Base-by-base conservation (phyloP, 73 alveolate species). In the Paramecium sexaurelia region DNA sequence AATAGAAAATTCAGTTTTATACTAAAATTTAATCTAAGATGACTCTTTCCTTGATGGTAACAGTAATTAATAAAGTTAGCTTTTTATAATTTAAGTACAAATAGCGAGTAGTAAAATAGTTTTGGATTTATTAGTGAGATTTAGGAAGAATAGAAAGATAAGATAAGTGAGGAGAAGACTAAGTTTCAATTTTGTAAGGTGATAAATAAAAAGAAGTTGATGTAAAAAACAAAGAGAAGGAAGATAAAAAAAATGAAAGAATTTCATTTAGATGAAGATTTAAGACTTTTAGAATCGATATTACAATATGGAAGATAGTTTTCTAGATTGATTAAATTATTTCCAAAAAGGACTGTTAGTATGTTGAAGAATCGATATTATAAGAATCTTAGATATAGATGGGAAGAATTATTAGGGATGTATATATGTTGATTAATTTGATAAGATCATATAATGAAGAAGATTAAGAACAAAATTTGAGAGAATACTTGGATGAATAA, bases 311-410 rank as follows among this genome's bases (percentile, higher is more conserved):
- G 87, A 32, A 35, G 45, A 13, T 5, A 73, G 11, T 73, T 73
- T 32, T 15, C 17, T 6, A 73, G 27, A 10, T n/a, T 73, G 17
- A 15, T 39, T 32, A 73, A 73, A 32, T 39, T 73, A 13, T 73
- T 73, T 39, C 67, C 67, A 1, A 39, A 17, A 33, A 73, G 35
- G 37, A 73, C 67, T 33, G 15, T 33, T 2, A 73, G 87, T 32
- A 73, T 73, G 87, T 13, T 73, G 8, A 73, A 73, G 57, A 73
- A 73, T 39, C 8, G 87, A 73, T 73, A 73, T 39, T 73, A 73
- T 39, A 73, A 73, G 27, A 15, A 10, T 39, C 66, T 73, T 15
- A 13, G 87, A 36, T 73, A 36, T 32, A 33, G 26, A 36, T 73
- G 87, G 87, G 87, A 73, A 8, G 27, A 13, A 51, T 13, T 51